Evolutionary conservation across 257 asterid species (phyloP), one percentile per base, ranked within the genome.

Genomic region (Scutellaria galericulata): DNA sequence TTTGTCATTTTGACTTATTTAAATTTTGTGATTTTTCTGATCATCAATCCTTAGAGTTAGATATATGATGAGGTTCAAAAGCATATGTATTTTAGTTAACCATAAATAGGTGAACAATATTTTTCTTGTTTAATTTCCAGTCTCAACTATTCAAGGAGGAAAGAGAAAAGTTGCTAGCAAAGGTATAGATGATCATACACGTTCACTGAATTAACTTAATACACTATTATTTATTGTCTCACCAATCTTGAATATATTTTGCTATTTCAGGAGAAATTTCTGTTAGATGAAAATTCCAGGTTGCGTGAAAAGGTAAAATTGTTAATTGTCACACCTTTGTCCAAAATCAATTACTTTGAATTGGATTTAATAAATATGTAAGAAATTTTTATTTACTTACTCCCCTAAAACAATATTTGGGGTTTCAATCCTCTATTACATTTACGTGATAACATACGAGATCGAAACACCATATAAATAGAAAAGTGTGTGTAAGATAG

Each of bases 81-180:
- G 2, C 5, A 42, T 42, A 9, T 6, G 2, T 6, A 42, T 9
- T 42, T 42, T 6, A 48, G 13, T 18, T 18, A 18, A 18, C 18
- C 18, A 18, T 18, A 18, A 18, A 18, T 3, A 20, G 61, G 2
- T 31, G 6, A 11, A 35, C 48, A 11, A 56, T 57, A 24, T 9
- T 46, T 39, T 54, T 40, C 9, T 18, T 65, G 12, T 66, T 45
- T 40, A 9, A 37, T 68, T 66, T 71, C 2, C 86, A 86, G 90
- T 60, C 78, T 69, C 83, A 81, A 73, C 63, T 86, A 1, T 86
- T 71, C 81, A 75, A 75, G 60, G 83, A 86, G 75, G 86, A 83
- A 61, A 37, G 70, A 9, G 75, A 66, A 57, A 81, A 66, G 63
- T 47, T 81, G 11, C 81, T 56, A 68, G 79, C 74, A 40, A 81